A percentile compares a stretch with the other conserved stretches of the same genome.
These are phyloP conservation scores for Lodderomyces beijingensis DNA, from an alignment of 1,139 yeast species.

Conservation along the genomic window DNA sequence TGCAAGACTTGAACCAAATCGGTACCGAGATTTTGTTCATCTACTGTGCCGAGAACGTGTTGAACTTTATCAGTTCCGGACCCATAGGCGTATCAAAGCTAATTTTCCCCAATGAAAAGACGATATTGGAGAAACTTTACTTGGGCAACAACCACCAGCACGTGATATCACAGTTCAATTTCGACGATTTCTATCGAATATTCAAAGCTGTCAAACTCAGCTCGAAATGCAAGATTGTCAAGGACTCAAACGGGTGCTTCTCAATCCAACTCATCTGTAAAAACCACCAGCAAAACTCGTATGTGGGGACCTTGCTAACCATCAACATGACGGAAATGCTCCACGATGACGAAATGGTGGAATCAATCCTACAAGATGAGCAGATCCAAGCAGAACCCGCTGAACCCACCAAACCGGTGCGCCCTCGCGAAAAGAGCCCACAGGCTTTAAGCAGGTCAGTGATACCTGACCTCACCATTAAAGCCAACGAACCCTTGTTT, in stretches of 20 bases:
- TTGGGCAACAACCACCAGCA: constrained; percentile 19
- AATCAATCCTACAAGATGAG: constrained; percentile 12
- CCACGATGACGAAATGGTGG: constrained; percentile 14
- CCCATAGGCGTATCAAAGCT: constrained; percentile 68
- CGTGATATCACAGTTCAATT: constrained; percentile 45
- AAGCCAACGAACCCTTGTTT: constrained; percentile 6
- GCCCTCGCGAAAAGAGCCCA: too few relatives aligned
- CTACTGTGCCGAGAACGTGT: constrained; percentile 29
- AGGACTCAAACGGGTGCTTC: constrained; percentile 53
- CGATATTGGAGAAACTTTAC: constrained; percentile 50
- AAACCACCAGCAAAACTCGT: constrained; percentile 22
- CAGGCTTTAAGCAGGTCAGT: background rate
- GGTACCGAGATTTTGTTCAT: constrained; percentile 58
- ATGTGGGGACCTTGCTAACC: constrained; percentile 60
- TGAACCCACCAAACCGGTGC: background rate
- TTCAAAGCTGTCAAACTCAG: constrained; percentile 54
- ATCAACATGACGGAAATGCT: constrained; percentile 51
- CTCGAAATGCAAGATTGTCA: constrained; percentile 54
- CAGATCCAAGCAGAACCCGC: constrained; percentile 1
- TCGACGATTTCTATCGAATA: constrained; percentile 48
- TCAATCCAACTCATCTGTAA: constrained; percentile 43
- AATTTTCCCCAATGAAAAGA: constrained; percentile 59
- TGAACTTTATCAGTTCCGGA: constrained; percentile 60
- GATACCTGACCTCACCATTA: background rate
- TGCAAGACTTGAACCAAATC: constrained; percentile 65